These are phyloP conservation scores for Cyclanthera cordifolia DNA, from an alignment of 306 rosid species.

Conservation along the genomic window DNA sequence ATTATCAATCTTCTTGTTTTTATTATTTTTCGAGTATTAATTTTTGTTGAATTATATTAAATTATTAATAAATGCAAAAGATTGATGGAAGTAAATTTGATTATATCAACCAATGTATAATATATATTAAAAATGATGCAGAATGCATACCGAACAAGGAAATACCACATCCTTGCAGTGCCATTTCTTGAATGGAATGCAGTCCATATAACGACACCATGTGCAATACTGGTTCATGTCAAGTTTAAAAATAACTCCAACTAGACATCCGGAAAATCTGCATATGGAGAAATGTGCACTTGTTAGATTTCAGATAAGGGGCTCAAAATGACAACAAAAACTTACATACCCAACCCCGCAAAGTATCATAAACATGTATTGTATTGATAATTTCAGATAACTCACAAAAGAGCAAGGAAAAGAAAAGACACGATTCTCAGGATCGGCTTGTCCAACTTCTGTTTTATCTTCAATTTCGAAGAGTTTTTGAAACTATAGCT, in stretches of 20 bases:
- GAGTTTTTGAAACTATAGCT: constrained; percentile 34
- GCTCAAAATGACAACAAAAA: constrained; percentile 15
- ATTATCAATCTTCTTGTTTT: not conserved
- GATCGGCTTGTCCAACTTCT: constrained; percentile 51
- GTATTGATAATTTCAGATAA: constrained; percentile 6
- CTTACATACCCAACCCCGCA: not conserved
- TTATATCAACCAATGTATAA: too few species aligned
- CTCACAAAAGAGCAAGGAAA: constrained; percentile 65
- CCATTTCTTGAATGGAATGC: constrained; percentile 67
- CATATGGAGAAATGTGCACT: constrained; percentile 23
- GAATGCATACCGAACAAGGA: constrained; percentile 59
- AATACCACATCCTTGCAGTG: constrained; percentile 44
- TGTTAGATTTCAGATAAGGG: constrained; percentile 19
- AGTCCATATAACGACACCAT: constrained; percentile 69
- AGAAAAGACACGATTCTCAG: constrained; percentile 44
- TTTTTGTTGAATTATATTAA: too few species aligned
- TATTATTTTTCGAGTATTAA: not conserved
- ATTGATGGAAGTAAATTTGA: too few species aligned
- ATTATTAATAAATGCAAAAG: too few species aligned
- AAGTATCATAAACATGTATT: not conserved
- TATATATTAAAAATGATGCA: not conserved
- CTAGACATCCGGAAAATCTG: constrained; percentile 68
- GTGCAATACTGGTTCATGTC: constrained; percentile 66
- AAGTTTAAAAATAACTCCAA: constrained; percentile 48
- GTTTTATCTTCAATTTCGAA: constrained; percentile 40